These are phyloP conservation scores for Talaromyces trachyspermus DNA, from an alignment of 495 filamentous ascomycete genomes.

Conservation along the genomic window DNA sequence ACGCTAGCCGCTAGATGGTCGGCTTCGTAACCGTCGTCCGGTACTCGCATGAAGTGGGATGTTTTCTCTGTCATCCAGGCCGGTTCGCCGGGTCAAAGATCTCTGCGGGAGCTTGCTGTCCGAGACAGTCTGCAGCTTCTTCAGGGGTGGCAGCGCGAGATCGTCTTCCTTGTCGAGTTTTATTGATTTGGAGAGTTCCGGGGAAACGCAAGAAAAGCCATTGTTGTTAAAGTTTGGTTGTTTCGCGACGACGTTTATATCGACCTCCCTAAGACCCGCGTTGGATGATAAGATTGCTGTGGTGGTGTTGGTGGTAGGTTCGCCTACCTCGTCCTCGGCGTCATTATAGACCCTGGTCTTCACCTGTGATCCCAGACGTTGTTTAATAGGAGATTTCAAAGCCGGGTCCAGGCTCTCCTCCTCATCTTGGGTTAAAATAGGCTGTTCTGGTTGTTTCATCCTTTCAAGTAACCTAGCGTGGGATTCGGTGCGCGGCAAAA, in stretches of 20 bases:
- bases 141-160: conserved; percentile 41
- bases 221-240: conserved; percentile 24
- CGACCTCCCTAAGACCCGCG: conserved; percentile 48
- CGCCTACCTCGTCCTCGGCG: conserved; percentile 34
- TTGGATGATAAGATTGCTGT: conserved; percentile 32
- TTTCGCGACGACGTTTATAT: conserved; percentile 41
- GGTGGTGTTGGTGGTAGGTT: conserved; percentile 26
- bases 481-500: conserved; percentile 66
- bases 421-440: conserved; percentile 28
- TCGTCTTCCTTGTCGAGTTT: conserved; percentile 25
- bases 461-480: conserved; percentile 61
- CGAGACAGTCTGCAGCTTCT: conserved; percentile 37
- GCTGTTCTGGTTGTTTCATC: conserved; percentile 39
- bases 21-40: conserved; percentile 22
- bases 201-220: neutral
- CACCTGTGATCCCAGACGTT: conserved; percentile 19
- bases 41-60: conserved; percentile 29
- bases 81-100: conserved; percentile 38
- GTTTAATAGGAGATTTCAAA: conserved; percentile 17
- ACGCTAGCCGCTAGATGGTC: conserved; percentile 15
- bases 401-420: conserved; percentile 21
- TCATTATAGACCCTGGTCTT: conserved; percentile 41
- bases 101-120: conserved; percentile 39
- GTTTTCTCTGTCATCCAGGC: conserved; percentile 54
- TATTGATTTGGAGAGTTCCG: conserved; percentile 8